phyloP scores from a whole-genome alignment of 495 filamentous ascomycete genomes.

The Podospora comata region DNA sequence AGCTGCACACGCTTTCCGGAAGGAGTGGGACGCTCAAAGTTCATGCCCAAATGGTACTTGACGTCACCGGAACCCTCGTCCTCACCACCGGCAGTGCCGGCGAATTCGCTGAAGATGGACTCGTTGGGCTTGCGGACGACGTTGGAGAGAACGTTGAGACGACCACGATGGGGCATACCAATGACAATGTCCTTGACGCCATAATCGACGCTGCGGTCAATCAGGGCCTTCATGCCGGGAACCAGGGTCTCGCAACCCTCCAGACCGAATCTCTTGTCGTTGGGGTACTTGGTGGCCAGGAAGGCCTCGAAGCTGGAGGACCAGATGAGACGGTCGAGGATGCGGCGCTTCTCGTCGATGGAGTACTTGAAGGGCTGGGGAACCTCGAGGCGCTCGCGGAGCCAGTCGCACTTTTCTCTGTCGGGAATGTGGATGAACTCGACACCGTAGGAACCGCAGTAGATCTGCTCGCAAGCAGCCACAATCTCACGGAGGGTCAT shows the following conservation, averaged over 20 bases:
- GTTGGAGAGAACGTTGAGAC: conserved; percentile 96
- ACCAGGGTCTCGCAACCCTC: conserved; percentile 96
- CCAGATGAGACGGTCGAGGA: conserved; percentile 97
- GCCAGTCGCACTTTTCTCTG: conserved; percentile 96
- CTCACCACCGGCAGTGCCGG: conserved; percentile 78
- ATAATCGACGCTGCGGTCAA: conserved; percentile 96
- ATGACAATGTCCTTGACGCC: conserved; percentile 98
- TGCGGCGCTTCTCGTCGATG: conserved; percentile 93
- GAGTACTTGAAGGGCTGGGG: conserved; percentile 93
- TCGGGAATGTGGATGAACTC: conserved; percentile 99
- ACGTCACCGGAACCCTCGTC: conserved; percentile 98
- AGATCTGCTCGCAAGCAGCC: conserved; percentile 86
- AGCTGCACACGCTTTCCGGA: conserved; percentile 98
- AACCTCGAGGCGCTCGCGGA: conserved; percentile 89
- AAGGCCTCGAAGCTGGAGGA: conserved; percentile 94
- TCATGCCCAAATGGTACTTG: conserved; percentile 99
- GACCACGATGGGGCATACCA: conserved; percentile 98
- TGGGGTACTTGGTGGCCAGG: conserved; percentile 94
- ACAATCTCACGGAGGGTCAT: conserved; percentile 97
- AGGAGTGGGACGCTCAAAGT: conserved; percentile 96
- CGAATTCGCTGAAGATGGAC: conserved; percentile 98
- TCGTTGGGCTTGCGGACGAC: conserved; percentile 98
- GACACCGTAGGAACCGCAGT: conserved; percentile 93
- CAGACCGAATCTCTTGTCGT: conserved; percentile 98
- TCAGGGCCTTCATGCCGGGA: conserved; percentile 98